Conservation (phyloP, 169 alveolate species). For the Plasmodium vivax region DNA sequence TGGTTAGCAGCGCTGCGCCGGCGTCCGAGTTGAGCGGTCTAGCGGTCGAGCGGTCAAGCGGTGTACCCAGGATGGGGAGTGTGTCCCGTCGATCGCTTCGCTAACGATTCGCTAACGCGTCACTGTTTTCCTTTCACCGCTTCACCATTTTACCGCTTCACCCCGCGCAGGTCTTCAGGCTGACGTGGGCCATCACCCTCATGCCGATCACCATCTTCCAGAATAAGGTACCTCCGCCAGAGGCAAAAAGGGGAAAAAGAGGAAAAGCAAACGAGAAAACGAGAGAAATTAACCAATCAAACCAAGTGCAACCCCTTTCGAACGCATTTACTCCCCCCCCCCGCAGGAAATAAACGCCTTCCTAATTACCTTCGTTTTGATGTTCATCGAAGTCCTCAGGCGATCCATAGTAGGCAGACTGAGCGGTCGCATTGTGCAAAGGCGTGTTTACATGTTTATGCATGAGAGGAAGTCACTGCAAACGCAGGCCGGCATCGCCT, state of each 20-base stretch:
- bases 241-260: not conserved
- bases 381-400: slow-evolving; percentile 61
- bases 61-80: not conserved
- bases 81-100: not conserved
- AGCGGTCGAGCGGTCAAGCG: too few species aligned
- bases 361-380: slow-evolving; percentile 43
- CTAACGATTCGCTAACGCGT: not conserved
- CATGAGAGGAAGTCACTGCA: not conserved
- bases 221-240: slow-evolving; percentile 21
- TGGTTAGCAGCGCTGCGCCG: slow-evolving; percentile 9
- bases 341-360: slow-evolving; percentile 50
- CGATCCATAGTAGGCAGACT: slow-evolving; percentile 54
- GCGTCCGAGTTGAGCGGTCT: not conserved
- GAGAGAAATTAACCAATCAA: not conserved
- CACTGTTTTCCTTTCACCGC: not conserved
- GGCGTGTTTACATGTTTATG: not conserved
- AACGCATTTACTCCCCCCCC: not conserved
- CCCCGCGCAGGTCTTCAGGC: slow-evolving; percentile 76
- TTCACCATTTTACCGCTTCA: not conserved
- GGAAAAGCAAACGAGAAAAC: not conserved
- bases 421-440: not conserved
- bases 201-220: slow-evolving; percentile 81
- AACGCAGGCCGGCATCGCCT: not conserved
- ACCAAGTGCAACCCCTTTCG: not conserved
- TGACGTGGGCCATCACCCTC: slow-evolving; percentile 87